Percentiles rank a stretch among this genome's conserved stretches.
These are phyloP conservation scores for Paradendryphiella salina DNA, from an alignment of 2,329 filamentous ascomycete genomes.

Conservation along the genomic window DNA sequence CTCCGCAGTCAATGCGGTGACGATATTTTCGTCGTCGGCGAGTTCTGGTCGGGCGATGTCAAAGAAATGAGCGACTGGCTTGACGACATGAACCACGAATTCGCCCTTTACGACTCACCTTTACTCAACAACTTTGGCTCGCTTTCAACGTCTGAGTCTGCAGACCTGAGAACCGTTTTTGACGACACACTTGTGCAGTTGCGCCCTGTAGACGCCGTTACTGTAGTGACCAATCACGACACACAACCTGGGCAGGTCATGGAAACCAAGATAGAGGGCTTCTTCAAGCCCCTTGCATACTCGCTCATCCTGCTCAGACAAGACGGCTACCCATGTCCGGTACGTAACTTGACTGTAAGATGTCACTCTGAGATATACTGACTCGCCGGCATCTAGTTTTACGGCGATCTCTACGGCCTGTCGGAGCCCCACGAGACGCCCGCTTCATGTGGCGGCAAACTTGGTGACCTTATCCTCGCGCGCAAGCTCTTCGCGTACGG, in stretches of 20 bases:
- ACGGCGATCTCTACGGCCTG: slow-evolving; percentile 70
- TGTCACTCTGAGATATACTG: no score
- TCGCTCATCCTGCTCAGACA: slow-evolving; percentile 68
- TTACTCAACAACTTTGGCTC: slow-evolving; percentile 69
- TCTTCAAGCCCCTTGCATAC: slow-evolving; percentile 74
- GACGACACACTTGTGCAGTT: slow-evolving; percentile 61
- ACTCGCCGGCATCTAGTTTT: slow-evolving; percentile 53
- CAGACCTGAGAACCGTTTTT: slow-evolving; percentile 67
- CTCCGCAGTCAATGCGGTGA: slow-evolving; percentile 55
- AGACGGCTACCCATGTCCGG: slow-evolving; percentile 65
- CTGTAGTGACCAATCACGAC: slow-evolving; percentile 73
- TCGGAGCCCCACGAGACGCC: slow-evolving; percentile 59
- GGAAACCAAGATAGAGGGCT: slow-evolving; percentile 64
- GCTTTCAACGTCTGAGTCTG: slow-evolving; percentile 59
- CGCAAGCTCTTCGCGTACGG: slow-evolving; percentile 70
- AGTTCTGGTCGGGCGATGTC: slow-evolving; percentile 68
- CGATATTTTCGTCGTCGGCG: slow-evolving; percentile 67
- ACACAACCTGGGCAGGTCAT: slow-evolving; percentile 67
- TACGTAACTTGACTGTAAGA: no score
- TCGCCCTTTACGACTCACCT: slow-evolving; percentile 67
- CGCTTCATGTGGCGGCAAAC: slow-evolving; percentile 55
- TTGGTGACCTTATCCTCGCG: slow-evolving; percentile 64
- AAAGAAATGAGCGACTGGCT: slow-evolving; percentile 61
- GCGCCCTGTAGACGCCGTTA: slow-evolving; percentile 62
- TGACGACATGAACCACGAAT: slow-evolving; percentile 58